Conservation (phyloP, 805 yeast species). For the Ogataea pignaliae region DNA sequence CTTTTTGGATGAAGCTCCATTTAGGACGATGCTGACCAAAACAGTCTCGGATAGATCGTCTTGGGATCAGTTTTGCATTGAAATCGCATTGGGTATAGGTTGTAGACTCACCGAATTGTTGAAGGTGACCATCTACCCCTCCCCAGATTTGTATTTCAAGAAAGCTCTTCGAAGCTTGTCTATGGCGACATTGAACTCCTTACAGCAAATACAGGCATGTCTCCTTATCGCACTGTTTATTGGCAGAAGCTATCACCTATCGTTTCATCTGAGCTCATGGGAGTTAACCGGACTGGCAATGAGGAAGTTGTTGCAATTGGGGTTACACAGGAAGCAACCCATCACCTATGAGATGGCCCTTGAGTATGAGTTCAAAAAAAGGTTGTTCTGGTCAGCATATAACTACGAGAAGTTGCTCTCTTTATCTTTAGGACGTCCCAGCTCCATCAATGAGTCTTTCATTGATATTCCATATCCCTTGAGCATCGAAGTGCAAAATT, state of each 20-base stretch:
- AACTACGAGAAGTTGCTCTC: slow-evolving; percentile 17
- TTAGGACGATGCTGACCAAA: slow-evolving; percentile 1
- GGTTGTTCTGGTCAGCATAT: slow-evolving; percentile 22
- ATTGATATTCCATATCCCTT: slow-evolving; percentile 21
- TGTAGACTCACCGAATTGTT: slow-evolving; percentile 16
- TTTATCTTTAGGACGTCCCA: slow-evolving; percentile 20
- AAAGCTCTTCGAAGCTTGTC: slow-evolving; percentile 11
- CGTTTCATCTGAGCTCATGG: slow-evolving; percentile 18
- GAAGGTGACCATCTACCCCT: slow-evolving; percentile 14
- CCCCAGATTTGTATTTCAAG: slow-evolving; percentile 19
- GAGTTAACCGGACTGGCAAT: slow-evolving; percentile 20
- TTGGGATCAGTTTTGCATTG: slow-evolving; percentile 16
- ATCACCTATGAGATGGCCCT: slow-evolving; percentile 11
- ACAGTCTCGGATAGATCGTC: slow-evolving; percentile 8
- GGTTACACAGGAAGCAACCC: slow-evolving; percentile 16
- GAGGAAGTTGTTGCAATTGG: slow-evolving; percentile 18
- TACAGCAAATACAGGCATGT: slow-evolving; percentile 22
- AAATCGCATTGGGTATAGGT: slow-evolving; percentile 17
- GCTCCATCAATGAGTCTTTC: slow-evolving; percentile 17
- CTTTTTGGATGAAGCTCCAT: slow-evolving; percentile 12
- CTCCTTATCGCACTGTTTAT: slow-evolving; percentile 15
- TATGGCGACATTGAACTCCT: slow-evolving; percentile 6
- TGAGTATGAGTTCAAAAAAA: slow-evolving; percentile 18
- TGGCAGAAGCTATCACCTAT: slow-evolving; percentile 16
- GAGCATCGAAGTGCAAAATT: slow-evolving; percentile 9